Evolutionary conservation across 169 alveolate genomes (phyloP).

Genomic region (Eimeria acervulina): DNA sequence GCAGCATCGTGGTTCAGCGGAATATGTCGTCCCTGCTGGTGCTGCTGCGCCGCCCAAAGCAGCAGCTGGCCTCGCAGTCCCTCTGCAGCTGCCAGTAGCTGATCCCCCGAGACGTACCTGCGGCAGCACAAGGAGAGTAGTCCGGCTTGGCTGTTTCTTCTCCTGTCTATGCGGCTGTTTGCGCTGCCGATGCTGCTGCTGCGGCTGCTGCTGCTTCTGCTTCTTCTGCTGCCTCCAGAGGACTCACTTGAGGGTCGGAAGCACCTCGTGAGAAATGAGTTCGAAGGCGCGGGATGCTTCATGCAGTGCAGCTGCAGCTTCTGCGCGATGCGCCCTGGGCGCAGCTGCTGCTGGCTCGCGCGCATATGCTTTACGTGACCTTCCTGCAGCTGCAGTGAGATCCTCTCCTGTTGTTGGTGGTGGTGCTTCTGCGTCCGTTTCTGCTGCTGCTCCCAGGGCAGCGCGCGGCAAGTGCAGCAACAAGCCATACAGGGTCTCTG

Average conservation of each 20-base stretch:
- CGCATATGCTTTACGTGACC: no score
- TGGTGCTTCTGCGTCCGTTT: slow-evolving; percentile 12
- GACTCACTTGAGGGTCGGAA: slow-evolving; percentile 32
- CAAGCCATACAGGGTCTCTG: background rate
- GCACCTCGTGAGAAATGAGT: slow-evolving; percentile 29
- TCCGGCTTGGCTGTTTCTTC: no score
- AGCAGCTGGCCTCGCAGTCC: slow-evolving; percentile 23
- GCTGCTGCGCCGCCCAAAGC: slow-evolving; percentile 39
- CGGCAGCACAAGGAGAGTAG: background rate
- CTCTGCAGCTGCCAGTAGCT: slow-evolving; percentile 43
- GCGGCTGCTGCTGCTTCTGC: background rate
- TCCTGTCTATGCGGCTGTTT: no score
- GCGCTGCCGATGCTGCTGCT: no score
- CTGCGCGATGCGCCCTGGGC: background rate
- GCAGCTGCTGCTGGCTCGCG: no score
- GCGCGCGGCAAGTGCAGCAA: slow-evolving; percentile 63
- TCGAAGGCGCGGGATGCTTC: slow-evolving; percentile 21
- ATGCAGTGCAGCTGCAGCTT: slow-evolving; percentile 10
- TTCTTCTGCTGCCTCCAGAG: background rate
- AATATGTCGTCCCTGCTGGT: background rate
- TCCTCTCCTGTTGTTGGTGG: background rate
- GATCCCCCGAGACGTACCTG: background rate
- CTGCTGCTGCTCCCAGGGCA: slow-evolving; percentile 8
- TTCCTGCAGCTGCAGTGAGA: slow-evolving; percentile 4
- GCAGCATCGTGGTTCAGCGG: background rate